phyloP scores from a whole-genome alignment of 2,329 filamentous ascomycete genomes.

The Talaromyces albobiverticillius region DNA sequence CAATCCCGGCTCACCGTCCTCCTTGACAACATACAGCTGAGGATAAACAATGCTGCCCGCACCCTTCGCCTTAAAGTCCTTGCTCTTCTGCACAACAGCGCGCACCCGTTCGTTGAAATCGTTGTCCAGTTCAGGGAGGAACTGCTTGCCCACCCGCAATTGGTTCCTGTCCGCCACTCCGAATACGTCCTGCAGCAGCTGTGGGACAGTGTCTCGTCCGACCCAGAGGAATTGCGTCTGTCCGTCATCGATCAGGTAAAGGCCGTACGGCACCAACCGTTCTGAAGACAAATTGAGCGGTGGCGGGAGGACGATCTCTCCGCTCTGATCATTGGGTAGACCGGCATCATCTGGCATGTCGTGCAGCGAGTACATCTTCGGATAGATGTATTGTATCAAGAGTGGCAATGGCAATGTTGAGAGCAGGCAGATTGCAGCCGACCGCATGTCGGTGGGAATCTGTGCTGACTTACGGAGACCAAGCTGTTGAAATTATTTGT shows the following conservation, averaged over 20 bases:
- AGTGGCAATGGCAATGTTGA: constrained; percentile 89
- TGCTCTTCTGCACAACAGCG: constrained; percentile 86
- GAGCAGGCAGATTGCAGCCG: constrained; percentile 87
- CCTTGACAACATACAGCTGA: constrained; percentile 87
- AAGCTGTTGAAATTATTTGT: constrained; percentile 43
- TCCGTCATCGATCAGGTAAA: constrained; percentile 95
- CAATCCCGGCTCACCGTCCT: constrained; percentile 92
- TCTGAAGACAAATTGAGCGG: constrained; percentile 84
- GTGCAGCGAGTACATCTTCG: constrained; percentile 78
- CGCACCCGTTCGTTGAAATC: constrained; percentile 96
- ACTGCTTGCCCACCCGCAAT: constrained; percentile 86
- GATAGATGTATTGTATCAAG: constrained; percentile 89
- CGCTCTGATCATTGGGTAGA: constrained; percentile 77
- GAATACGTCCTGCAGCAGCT: constrained; percentile 86
- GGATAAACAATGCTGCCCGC: constrained; percentile 92
- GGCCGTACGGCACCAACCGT: constrained; percentile 79
- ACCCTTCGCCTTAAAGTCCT: constrained; percentile 79
- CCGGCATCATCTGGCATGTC: constrained; percentile 97
- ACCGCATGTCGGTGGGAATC: constrained; percentile 90
- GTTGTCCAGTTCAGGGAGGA: constrained; percentile 81
- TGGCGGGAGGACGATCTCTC: constrained; percentile 83
- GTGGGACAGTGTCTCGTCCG: constrained; percentile 85
- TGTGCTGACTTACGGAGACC: constrained; percentile 89
- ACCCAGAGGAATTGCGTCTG: constrained; percentile 98
- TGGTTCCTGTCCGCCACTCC: constrained; percentile 78